Percentiles rank a stretch among this genome's conserved stretches.
These are phyloP conservation scores for Bipolaris sorokiniana DNA, from an alignment of 2,329 filamentous ascomycete species.

Conservation along the genomic window DNA sequence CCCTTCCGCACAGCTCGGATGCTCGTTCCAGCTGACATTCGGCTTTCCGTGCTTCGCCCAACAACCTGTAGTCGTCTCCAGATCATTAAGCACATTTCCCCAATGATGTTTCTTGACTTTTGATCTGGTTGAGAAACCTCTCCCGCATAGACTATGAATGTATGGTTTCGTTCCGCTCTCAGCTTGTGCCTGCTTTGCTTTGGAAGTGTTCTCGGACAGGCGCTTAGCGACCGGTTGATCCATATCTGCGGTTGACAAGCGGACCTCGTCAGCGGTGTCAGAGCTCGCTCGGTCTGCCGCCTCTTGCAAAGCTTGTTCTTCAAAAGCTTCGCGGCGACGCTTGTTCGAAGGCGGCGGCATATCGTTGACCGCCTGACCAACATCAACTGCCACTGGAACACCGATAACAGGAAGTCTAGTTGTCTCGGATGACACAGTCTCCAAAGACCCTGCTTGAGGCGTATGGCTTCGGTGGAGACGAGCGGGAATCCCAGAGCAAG, in stretches of 20 bases:
- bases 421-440: neutral
- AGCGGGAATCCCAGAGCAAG: neutral
- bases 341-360: constrained; percentile 18
- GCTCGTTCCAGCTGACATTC: constrained; percentile 37
- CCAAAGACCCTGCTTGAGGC: constrained; percentile 1
- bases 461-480: neutral
- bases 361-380: constrained; percentile 13
- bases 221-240: neutral
- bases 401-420: constrained; percentile 11
- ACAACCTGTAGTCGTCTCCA: constrained; percentile 38
- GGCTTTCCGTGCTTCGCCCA: constrained; percentile 43
- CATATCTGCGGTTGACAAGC: neutral
- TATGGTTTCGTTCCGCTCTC: constrained; percentile 15
- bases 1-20: constrained; percentile 35
- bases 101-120: constrained; percentile 47
- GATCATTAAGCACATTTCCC: constrained; percentile 32
- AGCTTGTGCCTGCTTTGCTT: neutral
- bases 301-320: neutral
- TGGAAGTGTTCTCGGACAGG: neutral
- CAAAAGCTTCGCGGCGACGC: neutral
- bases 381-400: constrained; percentile 11
- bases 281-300: neutral
- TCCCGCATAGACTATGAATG: constrained; percentile 42
- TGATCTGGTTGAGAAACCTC: constrained; percentile 28
- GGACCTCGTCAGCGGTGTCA: neutral